Percentiles rank a stretch among this genome's conserved stretches.
Conservation (phyloP, 805 yeast genomes). For the Torulaspora maleeae region DNA sequence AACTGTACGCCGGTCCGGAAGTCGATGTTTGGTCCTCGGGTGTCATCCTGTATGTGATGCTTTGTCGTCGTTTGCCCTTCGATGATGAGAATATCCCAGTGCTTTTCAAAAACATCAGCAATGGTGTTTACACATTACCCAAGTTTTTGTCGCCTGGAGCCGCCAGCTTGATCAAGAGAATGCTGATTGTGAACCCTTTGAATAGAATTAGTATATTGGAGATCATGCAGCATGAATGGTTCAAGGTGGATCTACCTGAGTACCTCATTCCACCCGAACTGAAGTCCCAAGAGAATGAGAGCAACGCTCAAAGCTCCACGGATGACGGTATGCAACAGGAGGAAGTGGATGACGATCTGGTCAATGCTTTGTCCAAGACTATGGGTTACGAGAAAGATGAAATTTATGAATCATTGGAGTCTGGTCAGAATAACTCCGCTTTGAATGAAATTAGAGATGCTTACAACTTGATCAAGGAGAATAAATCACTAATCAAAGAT, state of each 20-base stretch:
- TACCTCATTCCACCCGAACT: conserved; percentile 55
- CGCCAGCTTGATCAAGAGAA: conserved; percentile 70
- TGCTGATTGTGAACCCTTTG: conserved; percentile 92
- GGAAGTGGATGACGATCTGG: conserved; percentile 70
- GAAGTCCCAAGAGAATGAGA: conserved; percentile 21
- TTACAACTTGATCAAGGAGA: conserved; percentile 75
- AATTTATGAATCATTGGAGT: conserved; percentile 62
- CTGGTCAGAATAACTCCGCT: conserved; percentile 44
- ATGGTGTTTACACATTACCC: conserved; percentile 90
- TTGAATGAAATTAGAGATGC: conserved; percentile 81
- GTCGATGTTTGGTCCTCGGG: conserved; percentile 99
- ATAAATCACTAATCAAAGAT: conserved; percentile 63
- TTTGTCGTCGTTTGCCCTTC: conserved; percentile 91
- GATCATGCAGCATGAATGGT: conserved; percentile 93
- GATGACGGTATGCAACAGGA: conserved; percentile 16
- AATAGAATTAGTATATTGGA: conserved; percentile 90
- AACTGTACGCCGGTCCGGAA: conserved; percentile 95
- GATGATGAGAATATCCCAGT: conserved; percentile 97
- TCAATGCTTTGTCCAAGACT: conserved; percentile 66
- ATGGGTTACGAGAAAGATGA: conserved; percentile 90
- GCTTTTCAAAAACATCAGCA: conserved; percentile 82
- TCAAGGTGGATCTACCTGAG: conserved; percentile 71
- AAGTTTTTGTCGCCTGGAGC: conserved; percentile 84
- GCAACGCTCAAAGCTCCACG: conserved; percentile 26
- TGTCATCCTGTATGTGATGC: conserved; percentile 89